These are phyloP conservation scores for Xylaria nigripes DNA, from an alignment of 495 filamentous ascomycete species.

Conservation along the genomic window DNA sequence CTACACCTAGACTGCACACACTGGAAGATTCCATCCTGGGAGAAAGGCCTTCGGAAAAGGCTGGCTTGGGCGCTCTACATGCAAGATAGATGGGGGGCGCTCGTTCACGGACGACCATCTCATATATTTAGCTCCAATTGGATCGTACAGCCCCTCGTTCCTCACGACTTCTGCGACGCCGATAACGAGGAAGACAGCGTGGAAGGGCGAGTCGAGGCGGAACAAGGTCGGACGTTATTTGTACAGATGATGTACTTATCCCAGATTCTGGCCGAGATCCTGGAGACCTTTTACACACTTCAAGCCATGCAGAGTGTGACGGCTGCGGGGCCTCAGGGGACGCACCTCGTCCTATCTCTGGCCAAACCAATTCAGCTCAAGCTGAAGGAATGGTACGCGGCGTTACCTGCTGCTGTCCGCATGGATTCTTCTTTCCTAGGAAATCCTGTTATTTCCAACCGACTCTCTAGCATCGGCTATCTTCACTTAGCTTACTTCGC, in stretches of 20 bases:
- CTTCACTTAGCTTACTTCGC: constrained; percentile 80
- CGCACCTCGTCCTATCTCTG: constrained; percentile 57
- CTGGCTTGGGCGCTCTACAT: constrained; percentile 87
- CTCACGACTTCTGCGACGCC: constrained; percentile 65
- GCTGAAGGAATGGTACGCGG: constrained; percentile 72
- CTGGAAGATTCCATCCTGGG: constrained; percentile 85
- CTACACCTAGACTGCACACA: constrained; percentile 79
- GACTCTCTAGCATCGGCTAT: constrained; percentile 58
- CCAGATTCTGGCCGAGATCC: constrained; percentile 66
- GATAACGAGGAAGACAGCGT: constrained; percentile 46
- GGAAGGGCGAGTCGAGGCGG: constrained; percentile 55
- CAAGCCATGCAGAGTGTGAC: constrained; percentile 47
- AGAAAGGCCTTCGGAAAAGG: constrained; percentile 71
- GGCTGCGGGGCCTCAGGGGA: constrained; percentile 45
- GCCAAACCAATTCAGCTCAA: constrained; percentile 79
- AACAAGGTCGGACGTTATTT: constrained; percentile 62
- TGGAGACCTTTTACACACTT: constrained; percentile 72
- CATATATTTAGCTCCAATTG: constrained; percentile 76
- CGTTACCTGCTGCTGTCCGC: constrained; percentile 53
- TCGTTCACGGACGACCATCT: constrained; percentile 79
- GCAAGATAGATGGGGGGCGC: constrained; percentile 87
- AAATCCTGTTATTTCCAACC: constrained; percentile 24
- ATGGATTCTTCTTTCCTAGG: constrained; percentile 53
- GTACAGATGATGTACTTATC: constrained; percentile 67
- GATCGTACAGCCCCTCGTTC: constrained; percentile 62